A percentile compares a stretch with the other conserved stretches of the same genome.
These are phyloP conservation scores for Cryptococcus jaspeensis DNA, from an alignment of 1,284 basidiomycete species.

Conservation along the genomic window DNA sequence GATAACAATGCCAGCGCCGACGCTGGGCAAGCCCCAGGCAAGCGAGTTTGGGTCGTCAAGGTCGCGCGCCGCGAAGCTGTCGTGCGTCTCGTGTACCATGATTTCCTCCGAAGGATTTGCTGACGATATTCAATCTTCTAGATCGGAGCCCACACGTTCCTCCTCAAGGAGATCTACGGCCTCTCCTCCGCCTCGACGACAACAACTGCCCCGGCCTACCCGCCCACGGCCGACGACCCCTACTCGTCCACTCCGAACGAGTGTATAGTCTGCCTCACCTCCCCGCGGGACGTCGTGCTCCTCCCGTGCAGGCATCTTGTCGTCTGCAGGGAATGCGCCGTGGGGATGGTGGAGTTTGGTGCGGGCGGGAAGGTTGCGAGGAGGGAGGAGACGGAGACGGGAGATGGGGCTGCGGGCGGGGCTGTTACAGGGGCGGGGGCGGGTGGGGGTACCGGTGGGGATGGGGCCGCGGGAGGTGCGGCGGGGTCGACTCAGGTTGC, in stretches of 20 bases:
- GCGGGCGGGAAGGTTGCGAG: conserved; percentile 78
- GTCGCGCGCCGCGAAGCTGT: conserved; percentile 85
- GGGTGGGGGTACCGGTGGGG: conserved; percentile 19
- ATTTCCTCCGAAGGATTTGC: background rate
- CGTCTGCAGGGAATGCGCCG: conserved; percentile 84
- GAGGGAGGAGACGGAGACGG: conserved; percentile 44
- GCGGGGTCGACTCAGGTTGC: conserved; percentile 41
- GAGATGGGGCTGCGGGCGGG: conserved; percentile 19
- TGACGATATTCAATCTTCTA: conserved; percentile 6
- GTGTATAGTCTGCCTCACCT: conserved; percentile 81
- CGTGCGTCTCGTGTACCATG: conserved; percentile 11
- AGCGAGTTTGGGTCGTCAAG: conserved; percentile 71
- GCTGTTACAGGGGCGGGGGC: conserved; percentile 25
- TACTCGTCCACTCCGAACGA: conserved; percentile 78
- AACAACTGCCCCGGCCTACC: conserved; percentile 52
- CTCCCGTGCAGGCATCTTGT: conserved; percentile 86
- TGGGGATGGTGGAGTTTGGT: conserved; percentile 93
- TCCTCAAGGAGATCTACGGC: conserved; percentile 87
- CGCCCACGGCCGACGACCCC: conserved; percentile 54
- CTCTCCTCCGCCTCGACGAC: conserved; percentile 57
- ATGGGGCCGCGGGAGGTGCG: conserved; percentile 21
- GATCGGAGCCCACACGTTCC: conserved; percentile 87
- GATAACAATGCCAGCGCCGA: conserved; percentile 24
- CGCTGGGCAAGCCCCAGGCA: conserved; percentile 52
- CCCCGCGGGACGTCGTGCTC: conserved; percentile 81